Conservation (phyloP, 306 rosid species). For the Castanea mollissima region DNA sequence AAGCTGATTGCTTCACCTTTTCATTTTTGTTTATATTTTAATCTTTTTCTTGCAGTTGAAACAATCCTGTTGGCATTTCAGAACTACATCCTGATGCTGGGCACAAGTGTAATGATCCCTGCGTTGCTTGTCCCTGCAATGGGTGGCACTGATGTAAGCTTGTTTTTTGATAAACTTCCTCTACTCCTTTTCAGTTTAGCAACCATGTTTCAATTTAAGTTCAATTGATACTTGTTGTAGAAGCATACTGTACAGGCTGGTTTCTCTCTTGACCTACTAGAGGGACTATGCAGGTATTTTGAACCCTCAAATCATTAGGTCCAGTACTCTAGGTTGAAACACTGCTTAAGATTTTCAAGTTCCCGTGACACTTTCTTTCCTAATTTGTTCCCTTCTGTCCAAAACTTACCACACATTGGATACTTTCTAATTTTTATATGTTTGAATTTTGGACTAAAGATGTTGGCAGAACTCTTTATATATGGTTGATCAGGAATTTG, state of each 20-base stretch:
- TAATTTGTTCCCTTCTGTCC: background rate
- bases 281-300: background rate
- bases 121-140: slow-evolving; percentile 74
- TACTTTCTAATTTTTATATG: background rate
- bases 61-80: slow-evolving; percentile 87
- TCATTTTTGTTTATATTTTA: slow-evolving; percentile 20
- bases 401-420: background rate
- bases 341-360: too few species aligned
- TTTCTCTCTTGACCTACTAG: background rate
- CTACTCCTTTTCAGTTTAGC: background rate
- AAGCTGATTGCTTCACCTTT: slow-evolving; percentile 4
- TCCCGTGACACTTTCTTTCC: too few species aligned
- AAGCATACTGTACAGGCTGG: background rate
- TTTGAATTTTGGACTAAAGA: background rate
- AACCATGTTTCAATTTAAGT: background rate
- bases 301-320: background rate
- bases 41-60: slow-evolving; percentile 65
- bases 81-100: slow-evolving; percentile 92
- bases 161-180: slow-evolving; percentile 9
- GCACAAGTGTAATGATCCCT: slow-evolving; percentile 95
- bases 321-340: background rate
- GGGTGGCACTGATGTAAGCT: slow-evolving; percentile 91
- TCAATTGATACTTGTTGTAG: background rate
- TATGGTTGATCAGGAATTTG: background rate
- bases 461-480: background rate